Conservation (phyloP, 495 filamentous ascomycete species). For the Neurospora intermedia region DNA sequence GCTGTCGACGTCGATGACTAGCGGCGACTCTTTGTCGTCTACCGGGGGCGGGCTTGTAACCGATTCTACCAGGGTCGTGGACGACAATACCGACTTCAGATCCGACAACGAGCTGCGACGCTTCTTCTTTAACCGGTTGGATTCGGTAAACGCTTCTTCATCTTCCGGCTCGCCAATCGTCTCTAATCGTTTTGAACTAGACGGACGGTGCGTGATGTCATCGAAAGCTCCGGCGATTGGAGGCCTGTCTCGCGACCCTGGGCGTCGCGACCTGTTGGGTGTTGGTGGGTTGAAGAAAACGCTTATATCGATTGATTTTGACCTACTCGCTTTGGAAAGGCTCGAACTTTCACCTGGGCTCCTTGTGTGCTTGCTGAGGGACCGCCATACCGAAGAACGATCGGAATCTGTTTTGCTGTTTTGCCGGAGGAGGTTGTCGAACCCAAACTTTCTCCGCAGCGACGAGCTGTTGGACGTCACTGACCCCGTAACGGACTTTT, state of each 20-base stretch:
- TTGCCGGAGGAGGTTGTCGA: constrained; percentile 62
- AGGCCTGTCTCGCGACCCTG: constrained; percentile 55
- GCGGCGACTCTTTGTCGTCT: background rate
- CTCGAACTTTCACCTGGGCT: constrained; percentile 43
- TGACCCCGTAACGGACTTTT: constrained; percentile 39
- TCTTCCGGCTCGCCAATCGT: constrained; percentile 41
- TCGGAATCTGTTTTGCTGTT: constrained; percentile 56
- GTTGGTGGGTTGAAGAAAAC: constrained; percentile 25
- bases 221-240: constrained; percentile 53
- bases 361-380: constrained; percentile 71
- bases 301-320: constrained; percentile 73
- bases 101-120: constrained; percentile 88
- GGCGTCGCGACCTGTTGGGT: constrained; percentile 43
- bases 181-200: constrained; percentile 35
- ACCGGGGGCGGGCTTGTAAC: constrained; percentile 4
- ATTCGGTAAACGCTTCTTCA: constrained; percentile 18
- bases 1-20: constrained; percentile 1
- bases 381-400: constrained; percentile 72
- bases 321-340: constrained; percentile 55
- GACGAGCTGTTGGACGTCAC: constrained; percentile 65
- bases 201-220: constrained; percentile 32
- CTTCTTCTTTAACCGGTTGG: constrained; percentile 55
- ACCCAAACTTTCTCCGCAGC: constrained; percentile 70
- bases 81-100: constrained; percentile 52
- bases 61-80: constrained; percentile 33